Conservation (phyloP, 192 early-diverging fungal genomes). For the Backusella australiensis region DNA sequence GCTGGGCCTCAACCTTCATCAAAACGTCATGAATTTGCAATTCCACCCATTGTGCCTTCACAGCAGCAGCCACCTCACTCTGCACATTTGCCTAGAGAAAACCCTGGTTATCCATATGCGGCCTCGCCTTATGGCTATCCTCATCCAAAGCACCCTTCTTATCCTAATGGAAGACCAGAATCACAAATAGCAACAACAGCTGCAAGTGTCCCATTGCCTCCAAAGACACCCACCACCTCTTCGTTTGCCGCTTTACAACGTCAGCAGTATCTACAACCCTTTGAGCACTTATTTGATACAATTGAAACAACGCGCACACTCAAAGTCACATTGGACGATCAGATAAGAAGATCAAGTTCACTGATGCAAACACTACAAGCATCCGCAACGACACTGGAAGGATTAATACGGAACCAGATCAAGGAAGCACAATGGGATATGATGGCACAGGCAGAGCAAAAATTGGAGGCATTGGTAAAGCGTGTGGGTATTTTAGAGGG, state of each 20-base stretch:
- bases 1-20: conserved; percentile 1
- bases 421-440: conserved; percentile 69
- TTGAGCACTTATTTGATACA: conserved; percentile 55
- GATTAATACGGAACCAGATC: conserved; percentile 70
- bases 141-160: background rate
- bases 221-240: conserved; percentile 52
- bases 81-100: background rate
- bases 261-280: conserved; percentile 53
- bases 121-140: background rate
- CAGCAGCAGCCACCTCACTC: conserved; percentile 20
- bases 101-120: background rate
- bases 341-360: conserved; percentile 67
- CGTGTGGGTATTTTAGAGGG: conserved; percentile 17
- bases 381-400: conserved; percentile 74
- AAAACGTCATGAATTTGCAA: conserved; percentile 25
- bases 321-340: conserved; percentile 69
- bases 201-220: conserved; percentile 32
- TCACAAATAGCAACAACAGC: conserved; percentile 14
- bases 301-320: conserved; percentile 59
- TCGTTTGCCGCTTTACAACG: conserved; percentile 44
- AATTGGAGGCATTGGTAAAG: conserved; percentile 31
- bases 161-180: background rate
- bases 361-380: conserved; percentile 75
- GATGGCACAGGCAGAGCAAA: conserved; percentile 47
- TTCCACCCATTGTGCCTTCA: conserved; percentile 37